phyloP scores from a whole-genome alignment of 2,329 filamentous ascomycete species.

The Sporothrix globosa region DNA sequence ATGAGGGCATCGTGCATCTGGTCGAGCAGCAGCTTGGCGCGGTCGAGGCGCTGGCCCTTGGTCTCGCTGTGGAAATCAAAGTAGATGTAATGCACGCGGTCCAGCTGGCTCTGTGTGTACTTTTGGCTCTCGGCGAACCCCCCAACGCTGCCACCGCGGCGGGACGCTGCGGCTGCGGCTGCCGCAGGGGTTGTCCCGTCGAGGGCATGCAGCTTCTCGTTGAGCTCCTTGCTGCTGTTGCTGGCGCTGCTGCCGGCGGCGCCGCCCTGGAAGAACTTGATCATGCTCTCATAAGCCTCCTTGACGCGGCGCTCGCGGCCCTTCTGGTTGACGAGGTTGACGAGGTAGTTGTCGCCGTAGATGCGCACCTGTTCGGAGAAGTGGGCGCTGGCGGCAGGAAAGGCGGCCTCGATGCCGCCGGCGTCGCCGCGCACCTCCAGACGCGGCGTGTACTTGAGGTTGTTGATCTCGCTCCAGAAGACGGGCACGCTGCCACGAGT shows the following conservation, averaged over 20 bases:
- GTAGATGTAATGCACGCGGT: constrained; percentile 92
- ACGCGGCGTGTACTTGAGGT: constrained; percentile 85
- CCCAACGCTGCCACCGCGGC: constrained; percentile 34
- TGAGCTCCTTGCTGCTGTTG: constrained; percentile 79
- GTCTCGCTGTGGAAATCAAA: constrained; percentile 99
- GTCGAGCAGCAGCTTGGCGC: constrained; percentile 83
- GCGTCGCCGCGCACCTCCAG: constrained; percentile 86
- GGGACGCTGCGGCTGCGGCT: constrained; percentile 47
- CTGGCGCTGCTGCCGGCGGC: constrained; percentile 48
- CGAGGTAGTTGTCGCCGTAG: constrained; percentile 95
- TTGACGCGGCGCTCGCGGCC: constrained; percentile 89
- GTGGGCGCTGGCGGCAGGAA: constrained; percentile 78
- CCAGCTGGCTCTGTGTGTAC: constrained; percentile 52
- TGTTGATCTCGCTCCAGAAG: constrained; percentile 96
- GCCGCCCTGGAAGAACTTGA: constrained; percentile 71
- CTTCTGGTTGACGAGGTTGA: constrained; percentile 96
- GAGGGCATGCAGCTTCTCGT: constrained; percentile 42
- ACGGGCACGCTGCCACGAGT: constrained; percentile 95
- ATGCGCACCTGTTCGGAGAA: constrained; percentile 91
- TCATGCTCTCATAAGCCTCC: constrained; percentile 89
- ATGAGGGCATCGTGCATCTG: constrained; percentile 75
- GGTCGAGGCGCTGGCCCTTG: constrained; percentile 91
- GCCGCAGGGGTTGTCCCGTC: not conserved
- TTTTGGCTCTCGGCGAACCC: constrained; percentile 35
- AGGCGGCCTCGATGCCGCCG: constrained; percentile 77